Conservation (phyloP, 1,284 basidiomycete genomes). For the Trametes hirsuta region DNA sequence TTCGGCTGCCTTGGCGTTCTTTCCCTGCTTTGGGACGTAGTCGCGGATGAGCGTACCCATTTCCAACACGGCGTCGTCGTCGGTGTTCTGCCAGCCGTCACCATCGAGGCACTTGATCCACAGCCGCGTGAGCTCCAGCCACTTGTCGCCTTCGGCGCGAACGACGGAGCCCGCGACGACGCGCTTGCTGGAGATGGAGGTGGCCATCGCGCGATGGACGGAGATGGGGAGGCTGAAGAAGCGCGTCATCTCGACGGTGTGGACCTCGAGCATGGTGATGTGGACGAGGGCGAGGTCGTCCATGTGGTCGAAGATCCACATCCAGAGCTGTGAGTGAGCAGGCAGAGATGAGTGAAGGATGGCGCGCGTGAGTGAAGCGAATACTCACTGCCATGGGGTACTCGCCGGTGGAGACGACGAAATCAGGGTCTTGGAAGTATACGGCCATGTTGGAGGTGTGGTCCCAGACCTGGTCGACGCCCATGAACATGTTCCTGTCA, state of each 20-base stretch:
- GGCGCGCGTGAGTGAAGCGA: too few species aligned
- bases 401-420: background rate
- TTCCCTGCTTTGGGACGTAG: too few species aligned
- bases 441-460: background rate
- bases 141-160: background rate
- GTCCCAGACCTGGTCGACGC: background rate
- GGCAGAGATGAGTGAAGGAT: too few species aligned
- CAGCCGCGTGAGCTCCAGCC: too few species aligned
- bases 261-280: background rate
- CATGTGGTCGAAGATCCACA: background rate
- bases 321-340: background rate
- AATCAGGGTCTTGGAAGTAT: background rate
- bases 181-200: too few species aligned
- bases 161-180: background rate
- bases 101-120: too few species aligned
- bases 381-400: too few species aligned
- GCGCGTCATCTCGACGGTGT: background rate
- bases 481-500: background rate
- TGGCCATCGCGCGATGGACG: too few species aligned
- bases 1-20: background rate
- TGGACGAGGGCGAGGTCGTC: too few species aligned
- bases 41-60: too few species aligned
- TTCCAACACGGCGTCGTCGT: too few species aligned
- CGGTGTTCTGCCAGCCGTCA: too few species aligned
- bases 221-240: background rate